Conservation (phyloP, 75 land plant genomes). For the Chamaecyparis obtusa region DNA sequence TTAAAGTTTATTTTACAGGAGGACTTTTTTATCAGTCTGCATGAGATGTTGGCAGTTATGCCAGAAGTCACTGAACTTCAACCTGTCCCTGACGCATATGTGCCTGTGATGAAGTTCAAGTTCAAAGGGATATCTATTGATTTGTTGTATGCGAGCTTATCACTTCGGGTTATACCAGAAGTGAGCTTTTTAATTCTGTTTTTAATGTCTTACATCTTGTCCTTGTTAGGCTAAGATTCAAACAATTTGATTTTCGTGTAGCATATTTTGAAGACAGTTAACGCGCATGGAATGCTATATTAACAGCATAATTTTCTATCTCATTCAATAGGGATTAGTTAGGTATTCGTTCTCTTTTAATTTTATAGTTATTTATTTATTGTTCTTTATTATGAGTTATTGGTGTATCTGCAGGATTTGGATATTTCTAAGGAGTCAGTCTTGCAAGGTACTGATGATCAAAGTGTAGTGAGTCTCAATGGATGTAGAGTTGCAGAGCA, state of each 20-base stretch:
- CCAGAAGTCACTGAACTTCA: conserved; percentile 49
- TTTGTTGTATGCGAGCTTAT: conserved; percentile 44
- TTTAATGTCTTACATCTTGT: too few species aligned
- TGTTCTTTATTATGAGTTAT: background rate
- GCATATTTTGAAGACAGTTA: background rate
- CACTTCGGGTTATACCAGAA: conserved; percentile 45
- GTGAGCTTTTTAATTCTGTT: conserved; percentile 10
- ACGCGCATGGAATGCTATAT: background rate
- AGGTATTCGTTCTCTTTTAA: too few species aligned
- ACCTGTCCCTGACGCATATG: conserved; percentile 56
- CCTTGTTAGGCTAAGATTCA: too few species aligned
- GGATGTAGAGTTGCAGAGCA: conserved; percentile 57
- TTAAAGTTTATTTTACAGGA: conserved; percentile 20
- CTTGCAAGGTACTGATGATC: conserved; percentile 40
- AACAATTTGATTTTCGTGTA: background rate
- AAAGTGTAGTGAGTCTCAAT: conserved; percentile 47
- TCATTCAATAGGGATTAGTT: background rate
- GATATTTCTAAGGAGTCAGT: conserved; percentile 47
- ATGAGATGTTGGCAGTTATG: conserved; percentile 28
- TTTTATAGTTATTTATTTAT: too few species aligned
- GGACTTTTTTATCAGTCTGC: conserved; percentile 40
- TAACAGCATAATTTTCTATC: background rate
- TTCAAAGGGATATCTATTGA: conserved; percentile 52
- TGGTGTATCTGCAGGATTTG: conserved; percentile 27
- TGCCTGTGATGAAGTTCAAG: conserved; percentile 52